Evolutionary conservation across 495 filamentous ascomycete species (phyloP), one percentile per base, ranked within the genome.

Genomic region (Lophiostoma macrostomum): DNA sequence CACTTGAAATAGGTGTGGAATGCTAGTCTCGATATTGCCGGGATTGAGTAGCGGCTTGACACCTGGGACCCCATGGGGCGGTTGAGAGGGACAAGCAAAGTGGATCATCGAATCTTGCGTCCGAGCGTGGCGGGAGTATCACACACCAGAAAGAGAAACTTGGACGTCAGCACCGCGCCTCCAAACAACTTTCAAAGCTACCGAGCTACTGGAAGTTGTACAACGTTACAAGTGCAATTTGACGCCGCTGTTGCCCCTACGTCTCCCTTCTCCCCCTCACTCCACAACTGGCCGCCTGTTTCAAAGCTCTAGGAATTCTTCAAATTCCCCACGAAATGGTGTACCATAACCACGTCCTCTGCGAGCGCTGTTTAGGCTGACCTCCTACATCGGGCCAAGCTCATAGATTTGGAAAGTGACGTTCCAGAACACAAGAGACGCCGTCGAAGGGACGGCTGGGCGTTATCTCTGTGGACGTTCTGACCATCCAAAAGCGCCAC

Each of bases 361-460:
- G 29, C 7, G 29, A 32, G 29, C n/a, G 13, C n/a, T 5, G 20
- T 37, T 37, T 37, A 37, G 34, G 34, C 34, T 14, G 29, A 2
- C 23, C 22, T 7, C 11, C 18, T n/a, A 47, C 56, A 32, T 53
- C 56, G 56, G 56, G 56, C 56, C 56, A 60, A 60, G 56, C 3
- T 5, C 22, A 25, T 48, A 5, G 14, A 30, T 51, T 34, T 34
- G 50, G 50, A 32, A 60, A 54, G 56, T 50, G 23, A 20, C 11
- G 56, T 60, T 60, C 56, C 43, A 53, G 56, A 60, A 60, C 43
- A 23, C 31, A 38, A 41, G 49, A 43, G 56, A 53, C 43, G 50
- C 37, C 56, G 56, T 48, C 19, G 40, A 34, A 39, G 30, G 25
- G 13, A 14, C 22, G 8, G 20, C 56, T 60, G 41, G 56, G 56